A percentile compares a stretch with the other conserved stretches of the same genome.
Conservation (phyloP, 1,284 basidiomycete genomes). For the Microbotryomycetes sp. region DNA sequence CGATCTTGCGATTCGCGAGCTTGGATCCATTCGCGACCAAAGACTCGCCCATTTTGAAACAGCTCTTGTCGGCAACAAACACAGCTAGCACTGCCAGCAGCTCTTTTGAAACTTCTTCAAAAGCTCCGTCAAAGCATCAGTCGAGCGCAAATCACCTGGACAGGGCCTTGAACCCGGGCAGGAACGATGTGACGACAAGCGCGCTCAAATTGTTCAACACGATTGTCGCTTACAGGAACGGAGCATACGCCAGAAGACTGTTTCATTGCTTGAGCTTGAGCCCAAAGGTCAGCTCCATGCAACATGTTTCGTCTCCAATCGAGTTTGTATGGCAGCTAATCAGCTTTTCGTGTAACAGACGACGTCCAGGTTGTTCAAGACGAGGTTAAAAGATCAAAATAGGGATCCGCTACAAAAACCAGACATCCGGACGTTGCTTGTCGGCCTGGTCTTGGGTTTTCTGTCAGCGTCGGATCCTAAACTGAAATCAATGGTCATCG, state of each 20-base stretch:
- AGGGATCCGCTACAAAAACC: conserved; percentile 18
- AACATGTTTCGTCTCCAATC: background rate
- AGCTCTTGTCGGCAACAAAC: conserved; percentile 11
- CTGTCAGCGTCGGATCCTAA: conserved; percentile 18
- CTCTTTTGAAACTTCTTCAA: background rate
- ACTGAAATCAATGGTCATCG: conserved; percentile 25
- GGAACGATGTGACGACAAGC: conserved; percentile 31
- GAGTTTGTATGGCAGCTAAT: too few relatives aligned
- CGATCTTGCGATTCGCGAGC: conserved; percentile 24
- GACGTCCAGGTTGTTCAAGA: conserved; percentile 27
- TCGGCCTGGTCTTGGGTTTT: conserved; percentile 25
- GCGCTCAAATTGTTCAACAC: conserved; percentile 24
- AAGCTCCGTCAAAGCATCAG: background rate
- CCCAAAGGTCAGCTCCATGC: conserved; percentile 17
- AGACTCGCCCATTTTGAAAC: conserved; percentile 18
- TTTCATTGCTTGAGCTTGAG: conserved; percentile 22
- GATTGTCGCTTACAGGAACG: conserved; percentile 24
- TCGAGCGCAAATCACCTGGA: conserved; percentile 23
- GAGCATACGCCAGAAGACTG: conserved; percentile 17
- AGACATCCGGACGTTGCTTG: conserved; percentile 31
- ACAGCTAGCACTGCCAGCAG: background rate
- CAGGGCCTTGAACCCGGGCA: conserved; percentile 24
- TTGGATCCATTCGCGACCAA: conserved; percentile 22
- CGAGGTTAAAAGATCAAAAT: conserved; percentile 16
- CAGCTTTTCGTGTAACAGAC: too few relatives aligned